Percentiles rank a stretch among this genome's conserved stretches.
phyloP scores from a whole-genome alignment of 768 basidiomycete genomes.

The Tricholoma furcatifolium region DNA sequence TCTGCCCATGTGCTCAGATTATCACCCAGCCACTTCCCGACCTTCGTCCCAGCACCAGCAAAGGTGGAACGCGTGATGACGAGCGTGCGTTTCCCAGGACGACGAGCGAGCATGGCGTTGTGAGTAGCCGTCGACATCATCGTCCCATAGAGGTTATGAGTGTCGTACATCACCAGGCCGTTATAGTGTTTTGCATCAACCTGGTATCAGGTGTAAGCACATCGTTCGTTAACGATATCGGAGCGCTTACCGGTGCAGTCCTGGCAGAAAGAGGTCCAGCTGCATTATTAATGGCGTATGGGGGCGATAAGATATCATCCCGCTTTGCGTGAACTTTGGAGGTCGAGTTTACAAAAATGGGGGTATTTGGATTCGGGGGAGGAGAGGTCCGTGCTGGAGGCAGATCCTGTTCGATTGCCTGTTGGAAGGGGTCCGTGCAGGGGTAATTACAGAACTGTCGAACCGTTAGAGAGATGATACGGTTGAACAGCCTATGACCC shows the following conservation, averaged over 20 bases:
- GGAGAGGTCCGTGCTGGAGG: constrained; percentile 51
- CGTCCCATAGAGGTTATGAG: constrained; percentile 67
- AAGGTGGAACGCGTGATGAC: constrained; percentile 77
- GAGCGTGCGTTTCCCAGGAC: constrained; percentile 58
- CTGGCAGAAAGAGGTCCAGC: constrained; percentile 50
- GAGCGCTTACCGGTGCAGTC: constrained; percentile 49
- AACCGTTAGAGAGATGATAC: not conserved
- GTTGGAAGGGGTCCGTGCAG: constrained; percentile 57
- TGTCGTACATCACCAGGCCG: constrained; percentile 58
- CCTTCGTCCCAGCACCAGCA: constrained; percentile 61
- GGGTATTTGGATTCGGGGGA: constrained; percentile 51
- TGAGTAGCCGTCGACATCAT: constrained; percentile 70
- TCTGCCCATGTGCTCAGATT: constrained; percentile 60
- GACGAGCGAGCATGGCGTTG: constrained; percentile 58
- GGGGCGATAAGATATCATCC: constrained; percentile 47
- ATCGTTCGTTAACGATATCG: not conserved
- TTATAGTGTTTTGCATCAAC: constrained; percentile 52
- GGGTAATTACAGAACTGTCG: constrained; percentile 61
- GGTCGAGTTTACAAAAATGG: constrained; percentile 42
- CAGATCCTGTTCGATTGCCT: constrained; percentile 49
- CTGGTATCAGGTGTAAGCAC: constrained; percentile 18
- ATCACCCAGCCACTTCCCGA: constrained; percentile 78
- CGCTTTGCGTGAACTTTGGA: constrained; percentile 15
- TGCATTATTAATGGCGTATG: constrained; percentile 60
- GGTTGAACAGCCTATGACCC: constrained; percentile 13